These are phyloP conservation scores for Aspergillus jensenii DNA, from an alignment of 2,329 filamentous ascomycete species.

Conservation along the genomic window DNA sequence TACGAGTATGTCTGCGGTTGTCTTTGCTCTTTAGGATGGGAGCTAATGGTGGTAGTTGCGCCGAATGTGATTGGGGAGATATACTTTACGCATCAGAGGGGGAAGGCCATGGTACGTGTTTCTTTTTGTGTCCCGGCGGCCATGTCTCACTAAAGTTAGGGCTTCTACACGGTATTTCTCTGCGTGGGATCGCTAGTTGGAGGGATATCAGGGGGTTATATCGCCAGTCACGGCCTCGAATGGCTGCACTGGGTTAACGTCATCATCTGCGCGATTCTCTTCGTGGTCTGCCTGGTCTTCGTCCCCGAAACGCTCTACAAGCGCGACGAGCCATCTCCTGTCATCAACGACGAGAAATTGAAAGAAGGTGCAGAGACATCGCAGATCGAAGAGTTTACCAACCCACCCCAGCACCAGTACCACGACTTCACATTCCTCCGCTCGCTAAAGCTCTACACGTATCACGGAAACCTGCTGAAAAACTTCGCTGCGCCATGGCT, in stretches of 20 bases:
- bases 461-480: slow-evolving; percentile 5
- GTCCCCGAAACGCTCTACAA: slow-evolving; percentile 13
- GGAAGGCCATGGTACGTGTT: background rate
- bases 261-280: slow-evolving; percentile 7
- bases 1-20: slow-evolving; percentile 4
- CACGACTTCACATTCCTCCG: slow-evolving; percentile 5
- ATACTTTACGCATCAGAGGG: slow-evolving; percentile 13
- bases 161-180: slow-evolving; percentile 11
- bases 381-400: slow-evolving; percentile 7
- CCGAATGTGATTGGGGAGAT: slow-evolving; percentile 14
- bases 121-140: accelerated
- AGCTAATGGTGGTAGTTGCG: slow-evolving; percentile 1
- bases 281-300: slow-evolving; percentile 6
- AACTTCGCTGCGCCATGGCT: slow-evolving; percentile 10
- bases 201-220: slow-evolving; percentile 8
- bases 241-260: slow-evolving; percentile 16
- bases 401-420: background rate
- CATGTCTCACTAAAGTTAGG: background rate
- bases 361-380: background rate
- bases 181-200: slow-evolving; percentile 5
- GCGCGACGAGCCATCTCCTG: background rate
- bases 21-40: background rate
- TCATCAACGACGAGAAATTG: background rate
- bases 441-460: slow-evolving; percentile 5
- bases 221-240: slow-evolving; percentile 1